Evolutionary conservation across 371 early-diverging fungal genomes (phyloP).

Genomic region (Mucor ambiguus): DNA sequence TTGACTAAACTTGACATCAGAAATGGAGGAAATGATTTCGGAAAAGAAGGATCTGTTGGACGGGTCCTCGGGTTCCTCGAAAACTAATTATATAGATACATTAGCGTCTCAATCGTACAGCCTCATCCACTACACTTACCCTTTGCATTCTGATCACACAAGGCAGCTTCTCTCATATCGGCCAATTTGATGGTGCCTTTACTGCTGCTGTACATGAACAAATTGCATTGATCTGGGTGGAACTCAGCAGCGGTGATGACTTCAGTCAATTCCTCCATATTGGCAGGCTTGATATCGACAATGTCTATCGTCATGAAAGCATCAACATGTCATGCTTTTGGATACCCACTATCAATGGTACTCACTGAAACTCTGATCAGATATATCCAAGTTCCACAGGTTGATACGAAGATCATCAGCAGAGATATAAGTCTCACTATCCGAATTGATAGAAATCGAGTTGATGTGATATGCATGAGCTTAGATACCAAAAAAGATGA

Average conservation of each 20-base stretch:
- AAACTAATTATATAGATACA: constrained; percentile 58
- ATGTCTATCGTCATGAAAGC: constrained; percentile 55
- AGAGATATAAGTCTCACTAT: constrained; percentile 88
- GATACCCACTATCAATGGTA: background rate
- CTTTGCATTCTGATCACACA: constrained; percentile 86
- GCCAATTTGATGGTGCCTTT: constrained; percentile 88
- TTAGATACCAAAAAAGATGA: background rate
- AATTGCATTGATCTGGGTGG: constrained; percentile 84
- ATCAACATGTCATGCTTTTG: constrained; percentile 1
- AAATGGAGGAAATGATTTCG: constrained; percentile 97
- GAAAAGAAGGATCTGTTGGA: constrained; percentile 95
- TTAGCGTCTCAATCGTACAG: background rate
- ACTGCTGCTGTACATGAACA: constrained; percentile 92
- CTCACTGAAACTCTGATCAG: constrained; percentile 83
- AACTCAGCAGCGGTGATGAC: constrained; percentile 96
- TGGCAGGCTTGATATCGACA: constrained; percentile 95
- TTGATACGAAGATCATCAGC: constrained; percentile 96
- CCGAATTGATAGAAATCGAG: constrained; percentile 91
- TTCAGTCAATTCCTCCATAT: constrained; percentile 94
- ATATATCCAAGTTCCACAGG: constrained; percentile 88
- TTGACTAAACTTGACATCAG: constrained; percentile 93
- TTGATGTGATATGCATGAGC: constrained; percentile 97
- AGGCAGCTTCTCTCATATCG: constrained; percentile 88
- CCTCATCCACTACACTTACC: constrained; percentile 18
- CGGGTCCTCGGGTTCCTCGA: constrained; percentile 95